A percentile compares a stretch with the other conserved stretches of the same genome.
Evolutionary conservation across 23 red algal species (phyloP).

Genomic region (Chondrus crispus): DNA sequence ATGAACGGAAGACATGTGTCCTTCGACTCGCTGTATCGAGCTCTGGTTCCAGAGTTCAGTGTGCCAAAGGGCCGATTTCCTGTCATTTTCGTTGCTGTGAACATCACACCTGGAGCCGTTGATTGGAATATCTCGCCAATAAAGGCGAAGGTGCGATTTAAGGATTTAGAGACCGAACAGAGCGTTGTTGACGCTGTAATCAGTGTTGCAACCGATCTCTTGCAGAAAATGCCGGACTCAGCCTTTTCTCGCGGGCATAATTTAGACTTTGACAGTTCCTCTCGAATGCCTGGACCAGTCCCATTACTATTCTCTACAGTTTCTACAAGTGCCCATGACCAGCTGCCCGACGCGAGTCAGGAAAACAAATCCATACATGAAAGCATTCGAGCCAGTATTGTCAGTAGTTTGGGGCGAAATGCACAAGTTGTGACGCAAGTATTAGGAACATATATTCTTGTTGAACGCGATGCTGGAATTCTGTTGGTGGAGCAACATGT

Average conservation of each 20-base stretch:
- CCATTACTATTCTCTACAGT: not conserved
- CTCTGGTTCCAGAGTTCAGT: not conserved
- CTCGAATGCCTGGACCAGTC: not conserved
- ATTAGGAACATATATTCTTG: constrained; percentile 65
- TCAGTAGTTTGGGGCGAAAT: too few relatives aligned
- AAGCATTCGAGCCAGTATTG: too few relatives aligned
- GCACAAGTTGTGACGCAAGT: constrained; percentile 49
- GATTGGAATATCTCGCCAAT: constrained; percentile 75
- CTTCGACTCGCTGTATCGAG: not conserved
- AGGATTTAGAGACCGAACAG: not conserved
- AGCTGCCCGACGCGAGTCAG: not conserved
- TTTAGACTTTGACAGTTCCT: not conserved
- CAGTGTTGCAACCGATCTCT: not conserved
- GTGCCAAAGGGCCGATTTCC: constrained; percentile 49
- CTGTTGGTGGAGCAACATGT: constrained; percentile 70
- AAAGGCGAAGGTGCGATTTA: constrained; percentile 57
- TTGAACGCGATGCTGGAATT: constrained; percentile 46
- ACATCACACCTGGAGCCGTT: constrained; percentile 11
- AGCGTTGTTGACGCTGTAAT: not conserved
- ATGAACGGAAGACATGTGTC: constrained; percentile 60
- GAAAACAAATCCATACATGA: not conserved
- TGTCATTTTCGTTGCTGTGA: constrained; percentile 28
- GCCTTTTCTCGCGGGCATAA: too few relatives aligned
- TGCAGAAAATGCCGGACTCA: too few relatives aligned
- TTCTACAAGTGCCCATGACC: not conserved